Conservation (phyloP, 2,329 filamentous ascomycete genomes). For the Hymenotorrendiella dingleyae region DNA sequence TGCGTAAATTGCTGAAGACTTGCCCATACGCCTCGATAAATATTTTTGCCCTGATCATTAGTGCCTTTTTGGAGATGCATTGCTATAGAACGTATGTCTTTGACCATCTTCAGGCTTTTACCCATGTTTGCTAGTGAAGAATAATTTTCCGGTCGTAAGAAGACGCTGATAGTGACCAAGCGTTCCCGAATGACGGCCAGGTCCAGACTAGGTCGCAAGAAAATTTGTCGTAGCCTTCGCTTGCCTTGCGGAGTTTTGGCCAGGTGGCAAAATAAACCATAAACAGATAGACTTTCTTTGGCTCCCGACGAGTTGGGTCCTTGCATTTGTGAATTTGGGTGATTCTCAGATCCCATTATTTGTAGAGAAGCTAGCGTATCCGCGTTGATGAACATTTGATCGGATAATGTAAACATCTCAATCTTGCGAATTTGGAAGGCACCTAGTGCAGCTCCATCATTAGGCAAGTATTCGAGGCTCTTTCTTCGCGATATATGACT, state of each 20-base stretch:
- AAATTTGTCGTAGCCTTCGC: conserved; percentile 65
- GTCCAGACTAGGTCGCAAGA: conserved; percentile 72
- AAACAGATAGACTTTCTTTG: conserved; percentile 80
- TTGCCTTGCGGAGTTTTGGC: conserved; percentile 77
- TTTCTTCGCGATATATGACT: conserved; percentile 66
- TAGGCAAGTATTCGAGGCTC: conserved; percentile 56
- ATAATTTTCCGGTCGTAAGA: conserved; percentile 64
- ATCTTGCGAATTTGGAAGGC: conserved; percentile 58
- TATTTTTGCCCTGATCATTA: conserved; percentile 42
- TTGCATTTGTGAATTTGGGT: conserved; percentile 75
- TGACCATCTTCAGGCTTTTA: conserved; percentile 61
- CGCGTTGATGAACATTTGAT: conserved; percentile 69
- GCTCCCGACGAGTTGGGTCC: conserved; percentile 58
- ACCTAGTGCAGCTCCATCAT: conserved; percentile 46
- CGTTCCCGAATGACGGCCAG: conserved; percentile 63
- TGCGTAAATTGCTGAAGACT: conserved; percentile 67
- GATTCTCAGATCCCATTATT: conserved; percentile 74
- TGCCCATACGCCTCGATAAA: conserved; percentile 66
- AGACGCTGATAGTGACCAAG: conserved; percentile 60
- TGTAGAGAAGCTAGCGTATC: conserved; percentile 81
- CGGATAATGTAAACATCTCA: conserved; percentile 66
- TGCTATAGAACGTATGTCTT: conserved; percentile 67
- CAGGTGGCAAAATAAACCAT: conserved; percentile 71
- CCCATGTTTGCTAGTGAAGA: conserved; percentile 48
- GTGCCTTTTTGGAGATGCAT: conserved; percentile 71